These are phyloP conservation scores for Tulasnella sp. DNA, from an alignment of 768 basidiomycete species.

Conservation along the genomic window DNA sequence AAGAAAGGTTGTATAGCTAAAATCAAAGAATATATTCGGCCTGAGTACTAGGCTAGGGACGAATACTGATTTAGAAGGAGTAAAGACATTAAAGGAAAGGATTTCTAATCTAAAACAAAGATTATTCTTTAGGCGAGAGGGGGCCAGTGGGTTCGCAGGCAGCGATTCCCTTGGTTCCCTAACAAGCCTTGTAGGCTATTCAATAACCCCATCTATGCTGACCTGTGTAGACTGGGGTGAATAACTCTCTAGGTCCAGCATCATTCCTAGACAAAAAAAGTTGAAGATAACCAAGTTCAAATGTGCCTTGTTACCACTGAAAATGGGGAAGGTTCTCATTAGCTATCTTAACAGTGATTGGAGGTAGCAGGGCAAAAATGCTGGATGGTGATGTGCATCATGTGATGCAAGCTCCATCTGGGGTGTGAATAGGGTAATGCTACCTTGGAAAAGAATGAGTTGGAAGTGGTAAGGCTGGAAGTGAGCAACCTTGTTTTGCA, in stretches of 20 bases:
- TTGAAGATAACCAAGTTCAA: background rate
- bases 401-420: background rate
- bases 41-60: no score
- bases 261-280: background rate
- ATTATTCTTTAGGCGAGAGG: no score
- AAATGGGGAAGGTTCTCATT: slow-evolving; percentile 18
- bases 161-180: no score
- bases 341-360: slow-evolving; percentile 11
- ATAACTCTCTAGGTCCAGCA: background rate
- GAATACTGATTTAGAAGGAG: no score
- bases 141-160: no score
- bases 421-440: background rate
- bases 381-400: background rate
- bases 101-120: no score
- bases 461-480: slow-evolving; percentile 53
- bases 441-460: slow-evolving; percentile 50
- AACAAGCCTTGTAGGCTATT: background rate
- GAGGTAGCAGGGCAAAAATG: background rate
- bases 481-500: slow-evolving; percentile 42
- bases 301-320: background rate
- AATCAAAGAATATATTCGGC: no score
- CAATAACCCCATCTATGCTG: background rate
- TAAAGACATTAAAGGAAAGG: no score
- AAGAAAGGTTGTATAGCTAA: no score
- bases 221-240: background rate